Conservation (phyloP, 495 filamentous ascomycete species). For the Penicillium arizonense region DNA sequence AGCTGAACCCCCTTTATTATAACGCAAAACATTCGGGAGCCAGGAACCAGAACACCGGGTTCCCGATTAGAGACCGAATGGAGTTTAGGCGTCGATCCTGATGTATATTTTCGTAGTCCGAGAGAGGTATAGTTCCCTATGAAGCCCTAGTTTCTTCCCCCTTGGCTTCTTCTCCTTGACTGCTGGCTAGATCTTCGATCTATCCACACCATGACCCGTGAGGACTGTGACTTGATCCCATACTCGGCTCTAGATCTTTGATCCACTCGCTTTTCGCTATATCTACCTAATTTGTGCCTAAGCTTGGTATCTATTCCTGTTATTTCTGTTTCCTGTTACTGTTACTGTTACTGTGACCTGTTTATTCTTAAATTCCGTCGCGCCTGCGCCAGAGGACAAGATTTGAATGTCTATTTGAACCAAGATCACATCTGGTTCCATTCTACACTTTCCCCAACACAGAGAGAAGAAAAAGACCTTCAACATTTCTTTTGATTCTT, state of each 20-base stretch:
- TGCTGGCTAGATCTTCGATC: too few species aligned
- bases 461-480: neutral
- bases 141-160: neutral
- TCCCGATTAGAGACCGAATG: constrained; percentile 23
- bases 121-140: too few species aligned
- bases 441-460: neutral
- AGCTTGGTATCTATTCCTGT: too few species aligned
- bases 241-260: neutral
- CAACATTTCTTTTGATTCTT: neutral
- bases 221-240: too few species aligned
- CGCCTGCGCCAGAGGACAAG: constrained; percentile 8
- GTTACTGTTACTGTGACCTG: neutral
- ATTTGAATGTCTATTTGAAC: constrained; percentile 9
- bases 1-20: constrained; percentile 3
- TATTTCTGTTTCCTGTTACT: neutral
- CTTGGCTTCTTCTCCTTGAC: neutral
- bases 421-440: constrained; percentile 1
- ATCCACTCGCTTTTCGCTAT: neutral
- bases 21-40: neutral
- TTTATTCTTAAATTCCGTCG: neutral
- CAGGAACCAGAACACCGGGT: constrained; percentile 27
- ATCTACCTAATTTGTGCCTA: constrained; percentile 1
- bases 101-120: neutral
- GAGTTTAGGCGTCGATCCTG: constrained; percentile 27
- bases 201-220: too few species aligned